Evolutionary conservation across 768 basidiomycete genomes (phyloP), one percentile per base, ranked within the genome.

Genomic region (Clitopilus passeckerianus): DNA sequence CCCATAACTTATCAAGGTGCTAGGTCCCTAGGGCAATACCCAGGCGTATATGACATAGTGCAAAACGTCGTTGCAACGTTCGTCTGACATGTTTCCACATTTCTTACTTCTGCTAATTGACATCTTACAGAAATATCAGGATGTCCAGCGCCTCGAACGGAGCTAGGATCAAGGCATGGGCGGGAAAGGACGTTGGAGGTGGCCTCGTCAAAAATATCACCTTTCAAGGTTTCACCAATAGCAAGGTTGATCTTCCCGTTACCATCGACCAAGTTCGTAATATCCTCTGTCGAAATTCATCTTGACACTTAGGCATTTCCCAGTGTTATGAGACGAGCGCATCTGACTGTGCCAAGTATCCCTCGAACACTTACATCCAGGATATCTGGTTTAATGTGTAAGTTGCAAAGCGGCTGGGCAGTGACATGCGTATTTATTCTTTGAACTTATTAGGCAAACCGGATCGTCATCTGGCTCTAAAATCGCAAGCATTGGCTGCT

Each of bases 121-220:
- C 54, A 27, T 18, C 41, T 1, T 7, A 30, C 63, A 84, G 80
- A 44, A 82, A 86, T 64, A 75, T 87, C 61, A 75, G 71, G 30
- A 86, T 87, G 83, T 72, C 77, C 10, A 85, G 86, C 58, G 83
- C 84, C 9, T 75, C 84, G 65, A 87, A 87, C 62, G 87, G 86
- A 0, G 86, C 85, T 0, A 76, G 87, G 34, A 87, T 87, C 70
- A 89, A 89, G 68, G 82, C 84, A 0, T 89, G 80, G 75, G 86
- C 84, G 5, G 87, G 86, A 5, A 74, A 77, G 15, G 77, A 79
- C 56, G 83, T 85, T 27, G 85, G 86, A 4, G 76, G 79, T 35
- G 84, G 84, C 7, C 78, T 83, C 46, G 83, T 84, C 46, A 77
- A 79, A 67, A 84, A 85, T 62, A 70, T 85, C 66, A 82, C 81